A percentile compares a stretch with the other conserved stretches of the same genome.
These are phyloP conservation scores for Escovopsis sp. DNA, from an alignment of 2,329 filamentous ascomycete species.

Conservation along the genomic window DNA sequence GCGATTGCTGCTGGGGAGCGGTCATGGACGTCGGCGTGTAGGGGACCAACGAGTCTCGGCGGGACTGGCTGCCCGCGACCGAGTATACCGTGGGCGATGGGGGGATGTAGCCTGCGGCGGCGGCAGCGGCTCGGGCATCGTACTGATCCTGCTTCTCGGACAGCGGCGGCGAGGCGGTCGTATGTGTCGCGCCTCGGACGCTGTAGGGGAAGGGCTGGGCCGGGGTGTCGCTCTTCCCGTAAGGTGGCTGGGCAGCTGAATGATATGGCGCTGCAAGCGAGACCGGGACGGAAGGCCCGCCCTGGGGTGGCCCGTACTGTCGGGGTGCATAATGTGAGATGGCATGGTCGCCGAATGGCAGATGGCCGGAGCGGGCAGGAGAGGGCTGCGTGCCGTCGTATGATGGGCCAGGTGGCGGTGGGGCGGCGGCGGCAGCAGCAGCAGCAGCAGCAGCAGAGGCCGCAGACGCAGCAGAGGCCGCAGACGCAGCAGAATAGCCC, in stretches of 20 bases:
- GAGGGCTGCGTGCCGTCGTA: constrained; percentile 16
- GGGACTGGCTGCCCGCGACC: constrained; percentile 12
- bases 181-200: constrained; percentile 14
- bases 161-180: constrained; percentile 16
- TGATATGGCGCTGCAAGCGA: constrained; percentile 20
- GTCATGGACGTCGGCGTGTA: constrained; percentile 14
- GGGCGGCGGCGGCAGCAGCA: constrained; percentile 13
- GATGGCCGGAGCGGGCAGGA: constrained; percentile 13
- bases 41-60: constrained; percentile 16
- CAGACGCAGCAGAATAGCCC: constrained; percentile 19
- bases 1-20: constrained; percentile 13
- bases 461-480: constrained; percentile 9
- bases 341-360: constrained; percentile 20
- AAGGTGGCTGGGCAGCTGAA: constrained; percentile 24
- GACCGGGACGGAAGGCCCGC: constrained; percentile 16
- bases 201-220: constrained; percentile 24
- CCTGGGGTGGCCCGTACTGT: constrained; percentile 22
- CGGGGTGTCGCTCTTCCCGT: constrained; percentile 23
- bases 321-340: constrained; percentile 20
- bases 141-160: constrained; percentile 20
- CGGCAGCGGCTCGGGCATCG: constrained; percentile 22
- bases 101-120: constrained; percentile 22
- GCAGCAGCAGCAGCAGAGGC: constrained; percentile 6
- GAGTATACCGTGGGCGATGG: constrained; percentile 21
- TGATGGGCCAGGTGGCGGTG: constrained; percentile 14